phyloP scores from a whole-genome alignment of 2,329 filamentous ascomycete species.

The Colletotrichum noveboracense region DNA sequence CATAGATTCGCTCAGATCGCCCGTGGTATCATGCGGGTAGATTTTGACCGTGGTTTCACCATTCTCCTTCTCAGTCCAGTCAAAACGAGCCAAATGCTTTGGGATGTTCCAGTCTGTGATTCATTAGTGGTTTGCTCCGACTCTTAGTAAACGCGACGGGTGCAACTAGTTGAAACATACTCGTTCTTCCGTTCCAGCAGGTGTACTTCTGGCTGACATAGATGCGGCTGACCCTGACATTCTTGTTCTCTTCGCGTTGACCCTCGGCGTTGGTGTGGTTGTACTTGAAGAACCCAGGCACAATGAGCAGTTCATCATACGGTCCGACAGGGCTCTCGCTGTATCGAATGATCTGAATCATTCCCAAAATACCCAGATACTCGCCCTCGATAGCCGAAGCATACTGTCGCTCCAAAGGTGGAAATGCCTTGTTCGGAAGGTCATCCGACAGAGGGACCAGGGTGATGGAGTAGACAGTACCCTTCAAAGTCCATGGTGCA shows the following conservation, averaged over 20 bases:
- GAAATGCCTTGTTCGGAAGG: conserved; percentile 13
- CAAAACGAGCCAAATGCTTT: conserved; percentile 58
- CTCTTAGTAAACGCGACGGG: not conserved
- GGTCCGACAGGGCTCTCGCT: conserved; percentile 53
- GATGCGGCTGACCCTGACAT: conserved; percentile 51
- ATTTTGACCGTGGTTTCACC: conserved; percentile 45
- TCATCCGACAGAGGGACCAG: conserved; percentile 2
- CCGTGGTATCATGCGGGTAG: conserved; percentile 44
- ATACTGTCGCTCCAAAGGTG: not conserved
- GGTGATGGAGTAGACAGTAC: conserved; percentile 19
- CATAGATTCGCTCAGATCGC: conserved; percentile 34
- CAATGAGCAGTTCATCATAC: conserved; percentile 57
- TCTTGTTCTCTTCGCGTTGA: conserved; percentile 31
- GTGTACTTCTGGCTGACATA: conserved; percentile 58
- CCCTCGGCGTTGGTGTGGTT: conserved; percentile 31
- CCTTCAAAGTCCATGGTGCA: conserved; percentile 24
- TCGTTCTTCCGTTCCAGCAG: conserved; percentile 56
- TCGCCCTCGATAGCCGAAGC: conserved; percentile 29
- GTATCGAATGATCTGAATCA: conserved; percentile 57
- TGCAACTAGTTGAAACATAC: conserved; percentile 33
- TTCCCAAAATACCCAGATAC: conserved; percentile 47
- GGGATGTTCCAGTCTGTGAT: conserved; percentile 57
- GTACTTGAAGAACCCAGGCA: conserved; percentile 51
- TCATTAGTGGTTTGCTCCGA: not conserved
- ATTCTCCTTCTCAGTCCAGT: conserved; percentile 43